Conservation (phyloP, 345 rosid species). For the Salix suchowensis region DNA sequence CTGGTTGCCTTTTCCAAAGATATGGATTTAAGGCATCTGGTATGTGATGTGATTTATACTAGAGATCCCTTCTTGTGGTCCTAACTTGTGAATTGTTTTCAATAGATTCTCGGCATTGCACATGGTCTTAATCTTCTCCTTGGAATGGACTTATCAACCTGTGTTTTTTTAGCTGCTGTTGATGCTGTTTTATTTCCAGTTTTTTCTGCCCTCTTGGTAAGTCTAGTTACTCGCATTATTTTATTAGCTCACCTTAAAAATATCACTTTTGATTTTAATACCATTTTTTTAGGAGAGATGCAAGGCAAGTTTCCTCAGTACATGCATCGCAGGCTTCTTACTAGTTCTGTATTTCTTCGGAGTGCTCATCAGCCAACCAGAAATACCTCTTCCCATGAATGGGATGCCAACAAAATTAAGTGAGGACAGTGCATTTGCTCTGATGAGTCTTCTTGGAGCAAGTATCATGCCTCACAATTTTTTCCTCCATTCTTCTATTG, state of each 20-base stretch:
- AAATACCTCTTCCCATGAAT: slow-evolving; percentile 54
- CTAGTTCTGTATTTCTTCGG: slow-evolving; percentile 61
- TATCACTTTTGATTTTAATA: slow-evolving; percentile 11
- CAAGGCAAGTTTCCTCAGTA: slow-evolving; percentile 51
- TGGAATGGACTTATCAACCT: slow-evolving; percentile 75
- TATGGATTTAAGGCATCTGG: neutral
- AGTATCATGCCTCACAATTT: slow-evolving; percentile 93
- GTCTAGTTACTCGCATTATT: slow-evolving; percentile 13
- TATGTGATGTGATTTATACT: neutral
- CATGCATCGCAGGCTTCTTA: slow-evolving; percentile 52
- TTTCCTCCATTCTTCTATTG: slow-evolving; percentile 88
- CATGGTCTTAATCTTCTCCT: slow-evolving; percentile 85
- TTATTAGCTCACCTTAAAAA: neutral
- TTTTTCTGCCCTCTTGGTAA: slow-evolving; percentile 71
- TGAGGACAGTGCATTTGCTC: slow-evolving; percentile 67
- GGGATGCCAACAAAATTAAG: slow-evolving; percentile 53
- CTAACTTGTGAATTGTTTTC: slow-evolving; percentile 21
- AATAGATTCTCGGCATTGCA: slow-evolving; percentile 86
- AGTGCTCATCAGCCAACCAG: slow-evolving; percentile 74
- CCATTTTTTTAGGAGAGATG: slow-evolving; percentile 55
- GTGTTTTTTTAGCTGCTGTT: slow-evolving; percentile 76
- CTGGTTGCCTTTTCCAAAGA: slow-evolving; percentile 1
- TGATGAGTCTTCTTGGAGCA: slow-evolving; percentile 99
- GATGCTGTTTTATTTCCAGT: slow-evolving; percentile 81
- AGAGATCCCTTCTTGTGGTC: neutral